phyloP scores from a whole-genome alignment of 805 yeast genomes.

The Suhomyces kilbournensis region DNA sequence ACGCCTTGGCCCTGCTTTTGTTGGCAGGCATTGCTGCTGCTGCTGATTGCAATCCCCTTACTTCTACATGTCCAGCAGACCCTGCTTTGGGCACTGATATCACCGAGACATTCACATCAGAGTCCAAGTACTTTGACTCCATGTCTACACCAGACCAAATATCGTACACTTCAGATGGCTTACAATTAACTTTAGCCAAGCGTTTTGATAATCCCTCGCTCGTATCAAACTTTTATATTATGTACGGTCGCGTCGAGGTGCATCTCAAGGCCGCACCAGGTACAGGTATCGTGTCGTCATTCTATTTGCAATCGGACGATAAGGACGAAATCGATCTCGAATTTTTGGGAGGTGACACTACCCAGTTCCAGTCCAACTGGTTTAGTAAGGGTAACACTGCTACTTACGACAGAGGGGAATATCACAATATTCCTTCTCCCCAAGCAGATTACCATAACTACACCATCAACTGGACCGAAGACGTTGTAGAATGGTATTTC shows the following conservation, averaged over 20 bases:
- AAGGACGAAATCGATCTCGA: conserved; percentile 17
- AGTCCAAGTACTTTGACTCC: conserved; percentile 42
- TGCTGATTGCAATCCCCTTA: conserved; percentile 25
- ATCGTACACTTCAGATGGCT: conserved; percentile 9
- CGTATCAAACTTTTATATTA: conserved; percentile 14
- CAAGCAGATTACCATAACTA: conserved; percentile 13
- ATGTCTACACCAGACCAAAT: conserved; percentile 38
- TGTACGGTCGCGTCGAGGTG: conserved; percentile 16
- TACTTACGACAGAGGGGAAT: conserved; percentile 14
- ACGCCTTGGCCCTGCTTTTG: not conserved
- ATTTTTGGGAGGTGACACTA: conserved; percentile 13
- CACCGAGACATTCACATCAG: conserved; percentile 48
- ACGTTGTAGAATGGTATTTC: conserved; percentile 10
- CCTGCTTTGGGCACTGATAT: conserved; percentile 62
- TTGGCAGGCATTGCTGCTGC: not conserved
- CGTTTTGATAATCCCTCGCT: conserved; percentile 15
- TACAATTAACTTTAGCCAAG: conserved; percentile 11
- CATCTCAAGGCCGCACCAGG: conserved; percentile 14
- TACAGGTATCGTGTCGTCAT: conserved; percentile 12
- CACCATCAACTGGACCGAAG: conserved; percentile 14
- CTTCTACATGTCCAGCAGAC: conserved; percentile 33
- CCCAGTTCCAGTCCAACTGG: conserved; percentile 14
- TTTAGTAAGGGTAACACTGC: conserved; percentile 13
- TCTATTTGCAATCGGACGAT: conserved; percentile 15
- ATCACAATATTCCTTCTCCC: conserved; percentile 10